These are phyloP conservation scores for Corynespora cassiicola DNA, from an alignment of 2,329 filamentous ascomycete genomes.

Conservation along the genomic window DNA sequence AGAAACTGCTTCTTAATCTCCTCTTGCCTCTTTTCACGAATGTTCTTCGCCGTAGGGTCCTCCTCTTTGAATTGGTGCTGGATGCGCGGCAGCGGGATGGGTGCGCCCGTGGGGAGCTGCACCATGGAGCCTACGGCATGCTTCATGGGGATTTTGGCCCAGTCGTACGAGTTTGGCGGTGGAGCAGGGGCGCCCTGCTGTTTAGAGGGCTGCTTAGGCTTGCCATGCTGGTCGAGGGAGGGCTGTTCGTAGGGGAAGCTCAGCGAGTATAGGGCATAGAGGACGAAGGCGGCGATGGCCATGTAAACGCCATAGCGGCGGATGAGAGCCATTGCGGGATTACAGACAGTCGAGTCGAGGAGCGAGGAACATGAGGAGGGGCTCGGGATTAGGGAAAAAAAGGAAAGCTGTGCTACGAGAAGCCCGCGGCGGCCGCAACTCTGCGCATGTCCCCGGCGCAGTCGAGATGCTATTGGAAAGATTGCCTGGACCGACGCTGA, in stretches of 20 bases:
- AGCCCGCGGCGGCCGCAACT: too few relatives aligned
- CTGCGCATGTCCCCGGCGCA: too few relatives aligned
- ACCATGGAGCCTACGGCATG: conserved; percentile 47
- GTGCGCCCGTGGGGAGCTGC: conserved; percentile 47
- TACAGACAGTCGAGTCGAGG: too few relatives aligned
- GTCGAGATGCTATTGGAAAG: too few relatives aligned
- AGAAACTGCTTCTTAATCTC: conserved; percentile 52
- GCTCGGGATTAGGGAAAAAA: too few relatives aligned
- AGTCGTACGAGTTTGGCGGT: conserved; percentile 39
- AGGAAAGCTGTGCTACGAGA: too few relatives aligned
- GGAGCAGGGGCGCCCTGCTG: too few relatives aligned
- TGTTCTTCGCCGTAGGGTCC: conserved; percentile 34
- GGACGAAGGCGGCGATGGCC: conserved; percentile 36
- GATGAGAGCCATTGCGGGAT: conserved; percentile 47
- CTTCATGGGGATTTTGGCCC: conserved; percentile 48
- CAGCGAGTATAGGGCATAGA: conserved; percentile 47
- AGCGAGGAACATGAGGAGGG: too few relatives aligned
- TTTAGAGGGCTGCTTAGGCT: conserved; percentile 15
- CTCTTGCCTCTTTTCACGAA: conserved; percentile 40
- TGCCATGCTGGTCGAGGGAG: conserved; percentile 1
- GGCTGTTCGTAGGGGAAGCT: conserved; percentile 38
- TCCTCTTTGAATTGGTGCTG: conserved; percentile 51
- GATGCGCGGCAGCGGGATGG: conserved; percentile 48
- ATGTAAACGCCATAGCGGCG: conserved; percentile 46
- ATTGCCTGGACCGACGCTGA: too few relatives aligned